Evolutionary conservation across 2,329 filamentous ascomycete species (phyloP), one percentile per base, ranked within the genome.

Genomic region (Beauveria brongniartii): DNA sequence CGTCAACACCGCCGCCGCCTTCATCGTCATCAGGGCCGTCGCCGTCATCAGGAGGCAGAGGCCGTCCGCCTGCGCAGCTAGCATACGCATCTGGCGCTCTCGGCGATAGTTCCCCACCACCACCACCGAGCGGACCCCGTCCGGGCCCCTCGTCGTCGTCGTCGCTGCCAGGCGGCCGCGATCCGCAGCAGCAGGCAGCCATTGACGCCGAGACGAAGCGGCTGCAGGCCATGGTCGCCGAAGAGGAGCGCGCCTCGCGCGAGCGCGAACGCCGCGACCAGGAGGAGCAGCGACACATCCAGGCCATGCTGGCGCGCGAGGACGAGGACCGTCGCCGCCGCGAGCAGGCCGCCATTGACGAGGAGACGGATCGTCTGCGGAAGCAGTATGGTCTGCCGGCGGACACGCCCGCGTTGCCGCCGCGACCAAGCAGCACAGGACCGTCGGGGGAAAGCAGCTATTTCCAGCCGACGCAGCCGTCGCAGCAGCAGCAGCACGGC

Each of bases 281-380:
- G 34, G 80, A 78, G 43, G 83, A 84, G 65, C 77, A 79, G 61
- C 77, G 71, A 24, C 68, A 84, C 46, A 83, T 89, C 59, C 82
- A 85, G 68, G 81, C 80, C 67, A 87, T 89, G 80, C 78, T 89
- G 5, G 82, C 87, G 54, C 77, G 80, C 48, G 88, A 92, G 69
- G 84, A 88, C 28, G 81, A 79, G 61, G 86, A 89, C 66, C 80
- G 77, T 0, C 68, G 64, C 7, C 67, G 65, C 7, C 80, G 74
- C 28, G 74, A 73, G 37, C 77, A 87, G 37, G 82, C 80, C 10
- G 82, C 83, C 66, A 76, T 92, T 1, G 87, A 92, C 22, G 82
- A 81, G 64, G 93, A 99, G 75, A 97, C 94, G 0, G 91, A 94
- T 71, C 82, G 92, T 1, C 77, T 99, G 41, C 78, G 84, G 24